Base-by-base conservation (phyloP, 2,329 filamentous ascomycete species). In the Zopfia rhizophila region DNA sequence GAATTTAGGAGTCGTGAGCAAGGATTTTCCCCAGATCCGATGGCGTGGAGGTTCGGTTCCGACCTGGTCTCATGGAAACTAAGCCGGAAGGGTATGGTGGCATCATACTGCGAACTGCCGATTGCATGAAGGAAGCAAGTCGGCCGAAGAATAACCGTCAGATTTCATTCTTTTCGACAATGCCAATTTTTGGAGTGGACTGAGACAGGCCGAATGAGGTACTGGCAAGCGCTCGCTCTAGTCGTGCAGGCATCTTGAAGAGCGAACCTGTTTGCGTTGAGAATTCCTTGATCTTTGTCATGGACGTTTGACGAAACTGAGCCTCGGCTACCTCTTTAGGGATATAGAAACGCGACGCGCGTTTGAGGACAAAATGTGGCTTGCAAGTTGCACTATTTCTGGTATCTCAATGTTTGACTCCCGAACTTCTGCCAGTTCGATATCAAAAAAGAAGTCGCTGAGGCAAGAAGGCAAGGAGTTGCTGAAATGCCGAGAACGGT, bases 21-120 rank as follows among this genome's bases (percentile, higher is more conserved):
- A 19, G 41, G 32, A 36, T 12, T 19, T 37, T 38, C 41, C 41
- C 41, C 41, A 27, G 41, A 45, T 38, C 41, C 19, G 27, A 17
- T 19, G n/a, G 18, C 24, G 16, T 13, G 5, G 19, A 8, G n/a
- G 13, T 32, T 12, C 7, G 28, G 38, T 24, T 18, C 13, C 21
- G 12, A 18, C 7, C 25, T 25, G n/a, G n/a, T n/a, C n/a, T 17
- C 13, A 25, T 22, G 21, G 38, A 18, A 25, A 33, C 38, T 41
- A 41, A 30, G 21, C 38, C 21, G 19, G 19, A 27, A 16, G 4
- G 16, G 21, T 17, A 21, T 13, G 18, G n/a, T 18, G 25, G 10
- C 4, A 14, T 8, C 12, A 13, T 11, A 37, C 8, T 22, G 14
- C 37, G 13, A 19, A 7, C 4, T 12, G 13, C 37, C 37, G 24